These are phyloP conservation scores for Fraxinus albicans DNA, from an alignment of 305 asterid species.

Conservation along the genomic window DNA sequence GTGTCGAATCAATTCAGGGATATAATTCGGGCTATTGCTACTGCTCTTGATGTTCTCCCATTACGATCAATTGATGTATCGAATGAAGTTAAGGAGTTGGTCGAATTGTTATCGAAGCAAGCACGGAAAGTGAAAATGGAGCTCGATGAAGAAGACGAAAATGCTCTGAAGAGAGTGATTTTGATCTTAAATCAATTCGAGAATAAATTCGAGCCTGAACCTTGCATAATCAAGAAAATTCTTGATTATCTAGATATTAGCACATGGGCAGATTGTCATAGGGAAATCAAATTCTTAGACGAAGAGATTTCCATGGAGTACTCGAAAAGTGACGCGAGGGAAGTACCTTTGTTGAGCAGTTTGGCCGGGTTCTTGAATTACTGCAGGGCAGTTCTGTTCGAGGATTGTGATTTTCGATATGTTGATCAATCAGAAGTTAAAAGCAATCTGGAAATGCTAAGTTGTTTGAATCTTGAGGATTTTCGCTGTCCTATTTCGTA, in stretches of 20 bases:
- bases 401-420: conserved; percentile 34
- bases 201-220: conserved; percentile 58
- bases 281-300: conserved; percentile 51
- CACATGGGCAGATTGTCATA: conserved; percentile 58
- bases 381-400: conserved; percentile 62
- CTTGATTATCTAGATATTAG: conserved; percentile 47
- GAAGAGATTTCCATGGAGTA: conserved; percentile 41
- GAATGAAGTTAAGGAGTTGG: conserved; percentile 51
- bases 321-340: conserved; percentile 37
- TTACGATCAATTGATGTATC: conserved; percentile 40
- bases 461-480: conserved; percentile 63
- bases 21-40: conserved; percentile 46
- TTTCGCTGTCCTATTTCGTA: conserved; percentile 79
- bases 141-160: conserved; percentile 49
- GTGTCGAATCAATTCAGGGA: conserved; percentile 43
- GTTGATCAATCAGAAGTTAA: conserved; percentile 43
- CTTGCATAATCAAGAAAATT: conserved; percentile 36
- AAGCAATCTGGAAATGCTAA: conserved; percentile 35
- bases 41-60: conserved; percentile 67
- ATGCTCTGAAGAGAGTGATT: conserved; percentile 43
- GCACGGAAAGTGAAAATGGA: conserved; percentile 51
- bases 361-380: conserved; percentile 58
- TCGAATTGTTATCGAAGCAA: conserved; percentile 53
- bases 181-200: conserved; percentile 62
- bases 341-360: conserved; percentile 49